Conservation (phyloP, 768 basidiomycete species). For the Leccinum broughii region DNA sequence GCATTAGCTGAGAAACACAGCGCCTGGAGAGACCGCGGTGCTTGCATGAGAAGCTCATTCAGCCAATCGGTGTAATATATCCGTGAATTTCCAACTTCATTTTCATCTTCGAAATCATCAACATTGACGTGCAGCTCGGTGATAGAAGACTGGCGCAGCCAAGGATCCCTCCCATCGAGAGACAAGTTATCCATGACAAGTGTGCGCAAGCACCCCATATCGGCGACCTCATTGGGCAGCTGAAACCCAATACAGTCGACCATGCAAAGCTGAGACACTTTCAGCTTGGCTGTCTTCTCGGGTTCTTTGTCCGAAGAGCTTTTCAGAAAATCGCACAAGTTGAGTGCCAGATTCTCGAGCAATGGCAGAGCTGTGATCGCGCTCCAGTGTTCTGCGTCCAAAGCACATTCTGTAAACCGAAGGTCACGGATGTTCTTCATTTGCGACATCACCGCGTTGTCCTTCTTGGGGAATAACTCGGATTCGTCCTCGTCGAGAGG, state of each 20-base stretch:
- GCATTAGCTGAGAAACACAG: too few relatives aligned
- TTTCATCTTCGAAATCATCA: too few relatives aligned
- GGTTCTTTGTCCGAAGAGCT: neutral
- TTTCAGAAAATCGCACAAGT: neutral
- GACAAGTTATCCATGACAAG: neutral
- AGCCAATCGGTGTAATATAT: too few relatives aligned
- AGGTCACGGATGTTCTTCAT: constrained; percentile 24
- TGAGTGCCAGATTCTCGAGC: constrained; percentile 22
- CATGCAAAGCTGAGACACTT: neutral
- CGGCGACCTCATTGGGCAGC: neutral
- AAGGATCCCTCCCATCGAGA: too few relatives aligned
- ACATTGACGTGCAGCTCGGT: too few relatives aligned
- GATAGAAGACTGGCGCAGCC: too few relatives aligned
- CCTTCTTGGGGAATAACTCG: constrained; percentile 1
- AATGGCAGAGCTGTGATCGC: constrained; percentile 10
- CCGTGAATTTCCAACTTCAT: too few relatives aligned
- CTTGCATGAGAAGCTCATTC: too few relatives aligned
- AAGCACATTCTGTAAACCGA: constrained; percentile 5
- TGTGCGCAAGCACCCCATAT: neutral
- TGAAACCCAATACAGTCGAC: neutral
- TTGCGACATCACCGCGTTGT: constrained; percentile 1
- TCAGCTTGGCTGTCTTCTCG: neutral
- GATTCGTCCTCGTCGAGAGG: neutral
- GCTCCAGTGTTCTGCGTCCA: constrained; percentile 20
- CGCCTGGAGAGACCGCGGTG: too few relatives aligned